phyloP scores from a whole-genome alignment of 2,329 filamentous ascomycete species.

The Cercospora sp. region DNA sequence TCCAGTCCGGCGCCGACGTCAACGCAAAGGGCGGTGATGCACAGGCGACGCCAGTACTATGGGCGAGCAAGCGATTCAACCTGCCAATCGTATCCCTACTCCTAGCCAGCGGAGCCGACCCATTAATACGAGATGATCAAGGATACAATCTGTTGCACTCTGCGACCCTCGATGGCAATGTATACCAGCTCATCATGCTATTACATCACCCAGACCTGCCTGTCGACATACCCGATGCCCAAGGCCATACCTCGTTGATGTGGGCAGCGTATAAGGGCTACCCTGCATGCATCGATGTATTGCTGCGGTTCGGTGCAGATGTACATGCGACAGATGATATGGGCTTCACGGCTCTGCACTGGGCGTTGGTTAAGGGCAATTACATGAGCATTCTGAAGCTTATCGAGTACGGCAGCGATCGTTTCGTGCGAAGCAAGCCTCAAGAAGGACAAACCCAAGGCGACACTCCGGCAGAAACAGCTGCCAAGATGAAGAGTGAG shows the following conservation, averaged over 20 bases:
- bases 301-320: constrained; percentile 91
- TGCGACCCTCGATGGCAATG: constrained; percentile 94
- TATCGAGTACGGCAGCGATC: constrained; percentile 91
- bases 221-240: constrained; percentile 84
- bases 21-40: constrained; percentile 96
- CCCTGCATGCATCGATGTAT: constrained; percentile 85
- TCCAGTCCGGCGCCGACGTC: constrained; percentile 82
- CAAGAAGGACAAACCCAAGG: constrained; percentile 56
- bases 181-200: constrained; percentile 82
- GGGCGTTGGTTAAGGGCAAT: constrained; percentile 92
- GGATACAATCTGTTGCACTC: constrained; percentile 98
- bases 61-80: constrained; percentile 94
- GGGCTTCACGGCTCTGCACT: constrained; percentile 92
- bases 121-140: constrained; percentile 86
- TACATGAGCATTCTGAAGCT: constrained; percentile 88
- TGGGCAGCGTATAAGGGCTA: constrained; percentile 99
- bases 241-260: constrained; percentile 93
- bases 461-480: constrained; percentile 84
- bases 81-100: constrained; percentile 95
- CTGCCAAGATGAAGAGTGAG: constrained; percentile 84
- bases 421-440: constrained; percentile 77
- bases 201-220: constrained; percentile 87
- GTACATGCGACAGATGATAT: constrained; percentile 88
- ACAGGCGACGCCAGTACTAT: constrained; percentile 88
- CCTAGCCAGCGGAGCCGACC: constrained; percentile 87